Base-by-base conservation (phyloP, 306 rosid genomes). In the Castanea mollissima region DNA sequence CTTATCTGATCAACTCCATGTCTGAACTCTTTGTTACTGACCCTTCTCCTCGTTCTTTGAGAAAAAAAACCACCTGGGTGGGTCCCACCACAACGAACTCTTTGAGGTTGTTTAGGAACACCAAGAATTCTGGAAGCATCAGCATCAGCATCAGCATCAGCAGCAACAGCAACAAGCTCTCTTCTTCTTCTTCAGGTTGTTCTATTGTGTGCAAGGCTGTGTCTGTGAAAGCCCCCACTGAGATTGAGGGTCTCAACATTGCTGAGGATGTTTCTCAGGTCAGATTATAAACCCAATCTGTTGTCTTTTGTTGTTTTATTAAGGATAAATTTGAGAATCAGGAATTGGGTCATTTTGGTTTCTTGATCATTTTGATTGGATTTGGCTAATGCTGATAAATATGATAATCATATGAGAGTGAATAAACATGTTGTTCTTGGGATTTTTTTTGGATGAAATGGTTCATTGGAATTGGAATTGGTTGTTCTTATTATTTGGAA, bases 261-360 rank as follows among this genome's bases (percentile, higher is more conserved):
- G 98, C 98, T 2, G 91, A 91, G 4, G 88, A 92, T 86, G 98
- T 94, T 52, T 89, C 96, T 27, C 93, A 93, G 94, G 92, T 88
- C 16, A 5, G 54, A 68, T 35, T 31, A 18, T 23, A 55, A 25
- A 44, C 58, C 6, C 25, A 67, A 32, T 16, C 9, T 27, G 19
- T 25, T 13, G 14, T 62, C 7, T 63, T 27, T 64, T 64, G 2
- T 31, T 16, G 5, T 64, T 64, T 35, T 32, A 6, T 38, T 4
- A 18, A 67, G 51, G 72, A 32, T 31, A n/a, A 32, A 11, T 74
- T 74, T 55, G 54, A 9, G 27, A 57, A 67, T 67, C 34, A 8
- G 38, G 49, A 16, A 65, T 12, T 18, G 23, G 49, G 14, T 34
- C 71, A 11, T 18, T 65, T 65, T 65, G 71, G 71, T 18, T 32